Conservation (phyloP, 225 moss, liverwort and hornwort genomes). For the Marchantia polymorpha region DNA sequence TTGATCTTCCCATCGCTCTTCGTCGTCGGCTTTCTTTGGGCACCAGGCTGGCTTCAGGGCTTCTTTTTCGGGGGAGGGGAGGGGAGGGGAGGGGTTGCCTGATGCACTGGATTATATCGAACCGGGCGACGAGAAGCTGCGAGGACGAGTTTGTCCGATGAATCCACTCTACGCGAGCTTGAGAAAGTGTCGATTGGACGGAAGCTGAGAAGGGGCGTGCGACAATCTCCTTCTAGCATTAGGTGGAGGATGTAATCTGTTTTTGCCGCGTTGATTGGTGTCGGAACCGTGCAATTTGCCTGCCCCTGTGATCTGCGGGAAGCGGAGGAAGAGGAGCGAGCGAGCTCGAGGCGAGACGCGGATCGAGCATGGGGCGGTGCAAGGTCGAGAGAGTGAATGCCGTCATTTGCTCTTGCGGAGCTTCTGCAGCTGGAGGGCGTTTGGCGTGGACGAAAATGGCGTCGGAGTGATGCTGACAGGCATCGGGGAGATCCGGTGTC, state of each 20-base stretch:
- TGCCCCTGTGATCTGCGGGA: not conserved
- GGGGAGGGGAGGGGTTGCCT: too few species aligned
- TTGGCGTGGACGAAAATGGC: not conserved
- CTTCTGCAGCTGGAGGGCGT: conserved; percentile 6
- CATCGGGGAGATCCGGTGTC: conserved; percentile 18
- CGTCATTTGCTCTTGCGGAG: not conserved
- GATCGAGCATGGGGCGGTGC: not conserved
- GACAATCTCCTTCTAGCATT: not conserved
- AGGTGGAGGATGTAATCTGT: conserved; percentile 6
- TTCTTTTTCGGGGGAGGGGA: too few species aligned
- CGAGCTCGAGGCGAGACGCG: not conserved
- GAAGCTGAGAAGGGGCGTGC: conserved; percentile 19
- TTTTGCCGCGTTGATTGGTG: not conserved
- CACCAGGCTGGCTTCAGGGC: too few species aligned
- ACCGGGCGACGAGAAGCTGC: too few species aligned
- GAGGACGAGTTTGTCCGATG: too few species aligned
- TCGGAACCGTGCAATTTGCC: too few species aligned
- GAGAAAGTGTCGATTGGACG: conserved; percentile 27
- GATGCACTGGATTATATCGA: too few species aligned
- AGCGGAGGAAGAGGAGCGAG: not conserved
- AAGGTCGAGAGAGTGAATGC: not conserved
- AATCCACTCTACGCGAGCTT: conserved; percentile 21
- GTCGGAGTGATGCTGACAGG: conserved; percentile 24
- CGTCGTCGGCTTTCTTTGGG: too few species aligned
- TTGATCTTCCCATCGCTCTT: too few species aligned